phyloP scores from a whole-genome alignment of 495 filamentous ascomycete genomes.

The Sphaerosporella brunnea region DNA sequence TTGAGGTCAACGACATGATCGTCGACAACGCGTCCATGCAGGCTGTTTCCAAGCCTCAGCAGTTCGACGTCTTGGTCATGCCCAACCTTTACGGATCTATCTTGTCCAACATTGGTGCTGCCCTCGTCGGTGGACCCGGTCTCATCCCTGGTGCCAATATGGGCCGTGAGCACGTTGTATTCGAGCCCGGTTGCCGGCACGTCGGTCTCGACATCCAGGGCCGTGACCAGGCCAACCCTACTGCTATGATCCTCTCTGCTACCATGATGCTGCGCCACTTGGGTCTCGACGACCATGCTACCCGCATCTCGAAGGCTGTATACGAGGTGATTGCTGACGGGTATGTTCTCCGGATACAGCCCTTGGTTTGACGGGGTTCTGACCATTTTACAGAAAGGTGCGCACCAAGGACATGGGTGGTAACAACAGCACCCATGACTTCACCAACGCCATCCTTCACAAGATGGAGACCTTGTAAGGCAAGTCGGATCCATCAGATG shows the following conservation, averaged over 20 bases:
- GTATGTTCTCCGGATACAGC: slow-evolving; percentile 42
- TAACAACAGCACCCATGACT: slow-evolving; percentile 72
- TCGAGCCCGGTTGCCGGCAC: slow-evolving; percentile 96
- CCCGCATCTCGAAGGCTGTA: slow-evolving; percentile 91
- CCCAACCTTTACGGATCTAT: slow-evolving; percentile 98
- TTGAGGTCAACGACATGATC: slow-evolving; percentile 96
- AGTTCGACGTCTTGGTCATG: slow-evolving; percentile 99
- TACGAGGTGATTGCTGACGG: slow-evolving; percentile 91
- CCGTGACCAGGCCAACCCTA: slow-evolving; percentile 97
- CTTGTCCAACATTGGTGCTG: slow-evolving; percentile 94
- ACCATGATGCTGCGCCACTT: slow-evolving; percentile 94
- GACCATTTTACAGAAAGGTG: slow-evolving; percentile 41
- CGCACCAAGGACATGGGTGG: slow-evolving; percentile 94
- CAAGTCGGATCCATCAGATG: too few species aligned
- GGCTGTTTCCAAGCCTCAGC: slow-evolving; percentile 83
- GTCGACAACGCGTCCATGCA: slow-evolving; percentile 99
- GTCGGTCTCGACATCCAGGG: slow-evolving; percentile 98
- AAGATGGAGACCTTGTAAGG: slow-evolving; percentile 86
- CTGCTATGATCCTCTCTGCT: slow-evolving; percentile 80
- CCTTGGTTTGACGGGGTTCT: slow-evolving; percentile 20
- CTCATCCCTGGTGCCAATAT: slow-evolving; percentile 98
- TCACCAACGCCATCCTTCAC: slow-evolving; percentile 78
- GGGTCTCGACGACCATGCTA: slow-evolving; percentile 90
- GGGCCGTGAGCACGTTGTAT: slow-evolving; percentile 93
- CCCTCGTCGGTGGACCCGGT: slow-evolving; percentile 93